Evolutionary conservation across 192 early-diverging fungal genomes (phyloP).

Genomic region (Funneliformis mosseae): DNA sequence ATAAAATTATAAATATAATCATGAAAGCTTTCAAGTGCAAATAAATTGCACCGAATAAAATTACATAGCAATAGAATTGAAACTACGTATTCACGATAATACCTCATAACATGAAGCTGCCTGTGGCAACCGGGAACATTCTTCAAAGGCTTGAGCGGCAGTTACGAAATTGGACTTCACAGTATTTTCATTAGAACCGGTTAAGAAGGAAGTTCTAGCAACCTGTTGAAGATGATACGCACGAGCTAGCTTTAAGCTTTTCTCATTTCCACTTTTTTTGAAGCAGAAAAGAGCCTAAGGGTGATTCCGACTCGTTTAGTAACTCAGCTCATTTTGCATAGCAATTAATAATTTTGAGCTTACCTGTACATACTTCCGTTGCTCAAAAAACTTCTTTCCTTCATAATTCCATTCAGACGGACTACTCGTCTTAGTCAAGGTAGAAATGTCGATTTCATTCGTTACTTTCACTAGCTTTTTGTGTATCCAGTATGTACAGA

Average conservation of each 20-base stretch:
- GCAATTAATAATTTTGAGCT: background rate
- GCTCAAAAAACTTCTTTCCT: conserved; percentile 23
- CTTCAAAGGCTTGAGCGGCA: conserved; percentile 8
- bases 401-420: background rate
- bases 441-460: background rate
- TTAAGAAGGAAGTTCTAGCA: background rate
- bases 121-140: background rate
- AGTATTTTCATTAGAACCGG: background rate
- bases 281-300: conserved; percentile 26
- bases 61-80: background rate
- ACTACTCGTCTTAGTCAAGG: background rate
- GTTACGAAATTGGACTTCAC: background rate
- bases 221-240: conserved; percentile 8
- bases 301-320: background rate
- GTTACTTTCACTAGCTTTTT: conserved; percentile 4
- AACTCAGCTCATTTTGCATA: background rate
- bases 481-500: conserved; percentile 15
- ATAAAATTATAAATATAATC: background rate
- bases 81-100: background rate
- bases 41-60: too few species aligned
- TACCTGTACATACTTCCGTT: background rate
- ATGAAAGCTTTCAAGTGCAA: too few species aligned
- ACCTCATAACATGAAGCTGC: conserved; percentile 23
- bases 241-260: background rate
- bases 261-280: conserved; percentile 7